A percentile compares a stretch with the other conserved stretches of the same genome.
Conservation (phyloP, 495 filamentous ascomycete species). For the Penicillium bovifimosum region DNA sequence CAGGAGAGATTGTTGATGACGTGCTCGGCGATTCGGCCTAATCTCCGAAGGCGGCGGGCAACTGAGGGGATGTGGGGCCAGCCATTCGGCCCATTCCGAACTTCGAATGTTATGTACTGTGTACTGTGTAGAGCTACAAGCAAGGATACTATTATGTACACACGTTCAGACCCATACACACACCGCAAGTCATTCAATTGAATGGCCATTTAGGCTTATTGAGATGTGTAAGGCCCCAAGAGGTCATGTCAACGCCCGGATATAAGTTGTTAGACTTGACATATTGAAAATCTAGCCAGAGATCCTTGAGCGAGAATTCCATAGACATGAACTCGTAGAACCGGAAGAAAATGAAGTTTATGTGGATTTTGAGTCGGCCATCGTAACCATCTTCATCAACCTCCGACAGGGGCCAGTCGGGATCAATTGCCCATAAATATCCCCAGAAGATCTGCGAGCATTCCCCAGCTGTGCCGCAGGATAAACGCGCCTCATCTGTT, state of each 20-base stretch:
- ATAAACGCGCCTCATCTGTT: not conserved
- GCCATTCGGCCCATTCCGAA: too few relatives aligned
- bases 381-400: conserved; percentile 1
- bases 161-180: too few relatives aligned
- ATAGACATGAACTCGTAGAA: conserved; percentile 4
- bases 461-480: not conserved
- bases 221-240: too few relatives aligned
- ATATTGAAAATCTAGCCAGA: not conserved
- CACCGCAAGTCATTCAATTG: too few relatives aligned
- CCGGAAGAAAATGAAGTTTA: not conserved
- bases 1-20: not conserved
- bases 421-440: not conserved
- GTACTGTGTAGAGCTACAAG: too few relatives aligned
- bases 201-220: too few relatives aligned
- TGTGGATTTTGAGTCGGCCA: conserved; percentile 1
- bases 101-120: not conserved
- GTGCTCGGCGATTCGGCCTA: not conserved
- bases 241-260: too few relatives aligned
- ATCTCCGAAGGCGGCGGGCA: not conserved
- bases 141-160: too few relatives aligned
- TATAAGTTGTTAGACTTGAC: not conserved
- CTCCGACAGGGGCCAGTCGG: not conserved
- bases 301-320: not conserved
- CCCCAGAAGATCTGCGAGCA: not conserved
- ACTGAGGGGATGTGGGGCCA: not conserved